phyloP scores from a whole-genome alignment of 1,284 basidiomycete species.

The Laetiporus sulphureus region DNA sequence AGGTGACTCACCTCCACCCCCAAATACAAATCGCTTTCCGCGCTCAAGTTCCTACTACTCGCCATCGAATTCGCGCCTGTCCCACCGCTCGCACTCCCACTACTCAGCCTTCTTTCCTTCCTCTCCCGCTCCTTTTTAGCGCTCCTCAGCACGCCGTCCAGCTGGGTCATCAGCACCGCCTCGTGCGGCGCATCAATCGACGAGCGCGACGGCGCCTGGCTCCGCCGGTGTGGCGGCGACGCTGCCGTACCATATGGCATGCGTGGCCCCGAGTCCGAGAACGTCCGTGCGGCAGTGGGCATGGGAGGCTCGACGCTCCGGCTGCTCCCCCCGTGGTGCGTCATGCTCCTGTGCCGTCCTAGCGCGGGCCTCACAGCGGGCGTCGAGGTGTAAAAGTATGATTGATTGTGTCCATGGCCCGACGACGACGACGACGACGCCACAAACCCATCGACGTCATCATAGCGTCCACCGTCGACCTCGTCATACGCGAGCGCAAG shows the following conservation, averaged over 20 bases:
- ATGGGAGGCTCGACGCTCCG: too few relatives aligned
- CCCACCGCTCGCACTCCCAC: constrained; percentile 17
- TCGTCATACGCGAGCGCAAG: constrained; percentile 25
- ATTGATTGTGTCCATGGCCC: too few relatives aligned
- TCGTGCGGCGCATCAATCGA: constrained; percentile 37
- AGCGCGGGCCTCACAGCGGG: too few relatives aligned
- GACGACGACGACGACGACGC: constrained; percentile 19
- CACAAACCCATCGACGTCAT: too few relatives aligned
- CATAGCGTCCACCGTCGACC: constrained; percentile 13
- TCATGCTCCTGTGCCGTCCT: constrained; percentile 11
- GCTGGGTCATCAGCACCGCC: constrained; percentile 43
- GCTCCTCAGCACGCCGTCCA: constrained; percentile 44
- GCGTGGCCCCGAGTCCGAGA: constrained; percentile 3
- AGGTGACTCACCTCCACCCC: too few relatives aligned
- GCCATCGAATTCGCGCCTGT: constrained; percentile 25
- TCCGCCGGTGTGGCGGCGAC: too few relatives aligned
- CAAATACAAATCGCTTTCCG: constrained; percentile 26
- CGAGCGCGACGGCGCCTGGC: constrained; percentile 2
- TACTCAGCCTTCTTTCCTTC: constrained; percentile 8
- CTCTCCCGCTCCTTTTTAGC: constrained; percentile 21
- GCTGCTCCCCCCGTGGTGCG: constrained; percentile 3
- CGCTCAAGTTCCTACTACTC: constrained; percentile 26
- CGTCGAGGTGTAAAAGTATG: too few relatives aligned
- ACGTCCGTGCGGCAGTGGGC: not conserved
- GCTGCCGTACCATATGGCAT: too few relatives aligned